Base-by-base conservation (phyloP, 495 filamentous ascomycete species). In the Lepraria neglecta region DNA sequence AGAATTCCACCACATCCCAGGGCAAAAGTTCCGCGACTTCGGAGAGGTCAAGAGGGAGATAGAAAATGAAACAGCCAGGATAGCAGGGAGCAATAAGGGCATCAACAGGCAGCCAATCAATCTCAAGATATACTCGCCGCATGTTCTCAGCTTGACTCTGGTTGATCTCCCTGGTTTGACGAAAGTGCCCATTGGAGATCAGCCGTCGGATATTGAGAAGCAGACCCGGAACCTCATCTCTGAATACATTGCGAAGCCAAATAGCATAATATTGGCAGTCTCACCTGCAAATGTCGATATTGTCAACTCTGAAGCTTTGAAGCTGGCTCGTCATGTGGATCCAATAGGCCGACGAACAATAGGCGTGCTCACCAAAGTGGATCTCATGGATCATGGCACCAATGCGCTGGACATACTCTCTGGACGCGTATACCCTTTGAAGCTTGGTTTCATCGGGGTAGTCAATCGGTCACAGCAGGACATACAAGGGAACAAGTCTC, bases 401-500 rank as follows among this genome's bases (percentile, higher is more conserved):
- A 99, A 99, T 71, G 95, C 94, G 3, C 78, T 99, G 64, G 94
- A 99, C 67, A 97, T 99, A 64, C 81, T 99, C 40, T 95, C 91
- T 12, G 94, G 94, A 0, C 84, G 94, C 27, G 94, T 99, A 4
- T 99, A 99, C 72, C 94, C 94, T 15, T 72, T 99, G 60, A 99
- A 99, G 73, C 81, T 99, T 46, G 94, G 94, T 12, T 99, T 97
- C 71, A 97, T 99, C 62, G 94, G 95, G 43, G 91, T 97, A 9
- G 95, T 99, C 64, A 99, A 99, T 72, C 84, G 94, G 50, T 97
- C 92, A 11, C 94, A 99, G 74, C 94, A 97, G 72, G 94, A 99
- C 74, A 99, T 99, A 53, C 94, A 97, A 70, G 88, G 87, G 51
- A 92, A 91, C 70, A 97, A 97, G 72, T 84, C 90, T 3, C 81